A percentile compares a stretch with the other conserved stretches of the same genome.
Conservation (phyloP, 2,329 filamentous ascomycete genomes). For the Cladosporium halotolerans region DNA sequence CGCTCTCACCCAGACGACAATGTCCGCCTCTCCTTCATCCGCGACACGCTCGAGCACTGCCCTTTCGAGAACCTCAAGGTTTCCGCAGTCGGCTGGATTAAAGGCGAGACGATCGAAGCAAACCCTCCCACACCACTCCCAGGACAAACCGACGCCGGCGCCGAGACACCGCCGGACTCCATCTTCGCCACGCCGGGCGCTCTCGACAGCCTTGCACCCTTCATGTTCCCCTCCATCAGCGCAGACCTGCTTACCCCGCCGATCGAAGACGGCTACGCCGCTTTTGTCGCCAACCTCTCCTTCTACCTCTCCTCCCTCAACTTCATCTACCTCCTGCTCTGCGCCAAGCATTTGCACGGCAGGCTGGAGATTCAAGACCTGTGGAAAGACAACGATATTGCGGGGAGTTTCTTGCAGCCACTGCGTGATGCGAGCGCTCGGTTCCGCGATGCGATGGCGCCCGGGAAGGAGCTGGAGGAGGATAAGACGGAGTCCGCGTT, state of each 20-base stretch:
- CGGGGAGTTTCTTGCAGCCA: slow-evolving; percentile 38
- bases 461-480: slow-evolving; percentile 31
- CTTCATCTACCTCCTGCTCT: slow-evolving; percentile 53
- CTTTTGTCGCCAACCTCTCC: slow-evolving; percentile 46
- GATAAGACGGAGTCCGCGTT: slow-evolving; percentile 31
- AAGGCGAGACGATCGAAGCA: slow-evolving; percentile 51
- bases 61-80: slow-evolving; percentile 50
- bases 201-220: slow-evolving; percentile 43
- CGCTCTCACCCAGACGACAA: slow-evolving; percentile 49
- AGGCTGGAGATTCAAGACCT: slow-evolving; percentile 42
- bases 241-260: slow-evolving; percentile 36
- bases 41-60: slow-evolving; percentile 49
- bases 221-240: slow-evolving; percentile 47
- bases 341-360: slow-evolving; percentile 42
- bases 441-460: slow-evolving; percentile 33
- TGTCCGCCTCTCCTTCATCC: slow-evolving; percentile 49
- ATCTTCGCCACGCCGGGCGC: slow-evolving; percentile 45
- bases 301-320: slow-evolving; percentile 53
- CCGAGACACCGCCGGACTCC: slow-evolving; percentile 16
- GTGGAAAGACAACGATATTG: slow-evolving; percentile 35
- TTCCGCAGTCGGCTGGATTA: slow-evolving; percentile 55
- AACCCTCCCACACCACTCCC: slow-evolving; percentile 25
- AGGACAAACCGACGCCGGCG: slow-evolving; percentile 14
- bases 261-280: slow-evolving; percentile 35
- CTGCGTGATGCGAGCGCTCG: slow-evolving; percentile 32